Evolutionary conservation across 2,329 filamentous ascomycete genomes (phyloP).

Genomic region (Verticillium nubilum): DNA sequence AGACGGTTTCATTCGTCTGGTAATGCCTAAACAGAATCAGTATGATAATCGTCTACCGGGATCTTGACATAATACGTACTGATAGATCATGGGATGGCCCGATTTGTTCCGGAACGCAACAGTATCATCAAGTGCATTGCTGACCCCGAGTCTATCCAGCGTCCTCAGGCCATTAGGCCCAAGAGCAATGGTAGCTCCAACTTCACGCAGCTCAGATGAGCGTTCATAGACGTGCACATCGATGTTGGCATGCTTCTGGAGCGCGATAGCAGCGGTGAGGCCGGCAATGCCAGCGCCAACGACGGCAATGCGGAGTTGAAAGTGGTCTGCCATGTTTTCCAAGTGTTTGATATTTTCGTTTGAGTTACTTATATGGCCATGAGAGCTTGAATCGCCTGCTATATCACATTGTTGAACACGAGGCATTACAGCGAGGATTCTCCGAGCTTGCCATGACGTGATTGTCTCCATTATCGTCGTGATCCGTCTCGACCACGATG

Average conservation of each 20-base stretch:
- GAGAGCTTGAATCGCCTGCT: neutral
- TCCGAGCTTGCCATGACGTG: neutral
- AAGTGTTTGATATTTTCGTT: neutral
- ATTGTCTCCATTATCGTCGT: neutral
- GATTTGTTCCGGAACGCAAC: conserved; percentile 34
- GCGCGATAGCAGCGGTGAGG: conserved; percentile 39
- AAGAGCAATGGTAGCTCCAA: conserved; percentile 42
- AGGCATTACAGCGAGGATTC: neutral
- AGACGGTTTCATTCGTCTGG: conserved; percentile 37
- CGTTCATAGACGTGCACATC: conserved; percentile 45
- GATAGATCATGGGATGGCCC: conserved; percentile 38
- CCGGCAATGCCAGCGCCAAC: conserved; percentile 46
- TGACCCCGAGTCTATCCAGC: conserved; percentile 42
- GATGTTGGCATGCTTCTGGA: conserved; percentile 32
- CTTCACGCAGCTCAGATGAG: conserved; percentile 37
- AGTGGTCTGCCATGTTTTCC: conserved; percentile 2
- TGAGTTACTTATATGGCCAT: neutral
- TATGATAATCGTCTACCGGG: neutral
- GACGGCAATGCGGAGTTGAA: conserved; percentile 35
- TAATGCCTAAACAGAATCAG: conserved; percentile 24
- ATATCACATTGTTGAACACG: neutral
- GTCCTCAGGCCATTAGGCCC: conserved; percentile 49
- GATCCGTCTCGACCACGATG: neutral
- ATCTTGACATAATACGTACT: conserved; percentile 18
- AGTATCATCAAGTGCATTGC: conserved; percentile 35